Evolutionary conservation across 768 basidiomycete genomes (phyloP), one percentile per base, ranked within the genome.

Genomic region (Coprinopsis sp.): DNA sequence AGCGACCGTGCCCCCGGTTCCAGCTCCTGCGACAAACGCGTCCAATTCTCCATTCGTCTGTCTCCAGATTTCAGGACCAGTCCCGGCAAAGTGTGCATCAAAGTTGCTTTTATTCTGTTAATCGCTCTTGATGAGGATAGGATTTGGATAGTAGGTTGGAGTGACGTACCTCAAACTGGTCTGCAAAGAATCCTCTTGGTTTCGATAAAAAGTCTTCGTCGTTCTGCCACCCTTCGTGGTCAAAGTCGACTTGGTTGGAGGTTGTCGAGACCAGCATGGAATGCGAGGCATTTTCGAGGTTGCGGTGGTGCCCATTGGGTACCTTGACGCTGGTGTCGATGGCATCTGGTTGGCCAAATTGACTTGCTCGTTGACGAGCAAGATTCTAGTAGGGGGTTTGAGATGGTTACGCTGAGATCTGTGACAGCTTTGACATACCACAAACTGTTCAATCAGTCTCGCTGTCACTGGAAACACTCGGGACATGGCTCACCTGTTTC

Each of bases 1-100:
- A 2, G 92, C 86, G 41, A 99, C 79, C 3, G 95, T 98, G 11
- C 96, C 96, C 4, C 96, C 95, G 2, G 95, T 97, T n/a, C 92
- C 91, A 46, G 95, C 92, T 1, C 95, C 95, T 23, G 84, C 80
- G 33, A 98, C 84, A 57, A 97, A 97, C 5, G 85, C 91, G 58
- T 88, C 76, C 1, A 96, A 51, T 22, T 68, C 66, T 10, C 93
- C 93, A 57, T 83, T 84, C 6, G 90, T 91, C 61, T 99, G 96
- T 33, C 84, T 73, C 86, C 92, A 92, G 27, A 98, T 90, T 69
- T 98, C 96, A 0, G 92, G 93, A 0, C 91, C 96, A 1, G 96
- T 97, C 5, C 90, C 90, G 27, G 79, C 65, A 52, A 77, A 91
- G 61, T 99, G 96, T 0, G 95, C 92, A 44, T 84, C 75, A 61